Conservation (phyloP, 75 land plant genomes). For the Selaginella moellendorffii region DNA sequence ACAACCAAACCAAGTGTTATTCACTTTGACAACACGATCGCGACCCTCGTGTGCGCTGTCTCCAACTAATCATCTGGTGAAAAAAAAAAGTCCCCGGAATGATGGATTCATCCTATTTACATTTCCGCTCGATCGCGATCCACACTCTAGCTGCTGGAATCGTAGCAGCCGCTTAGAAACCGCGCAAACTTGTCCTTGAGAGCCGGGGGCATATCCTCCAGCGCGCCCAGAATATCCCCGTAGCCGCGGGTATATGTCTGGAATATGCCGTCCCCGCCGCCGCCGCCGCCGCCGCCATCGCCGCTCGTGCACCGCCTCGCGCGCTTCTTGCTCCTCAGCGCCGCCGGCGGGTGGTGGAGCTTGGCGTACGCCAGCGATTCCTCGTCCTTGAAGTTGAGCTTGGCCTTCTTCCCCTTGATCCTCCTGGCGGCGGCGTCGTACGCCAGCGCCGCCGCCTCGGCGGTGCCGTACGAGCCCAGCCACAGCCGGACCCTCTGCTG, state of each 20-base stretch:
- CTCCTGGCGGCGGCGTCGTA: neutral
- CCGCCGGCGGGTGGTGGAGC: neutral
- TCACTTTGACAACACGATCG: too few species aligned
- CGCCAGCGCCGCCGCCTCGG: neutral
- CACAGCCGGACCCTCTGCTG: neutral
- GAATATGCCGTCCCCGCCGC: neutral
- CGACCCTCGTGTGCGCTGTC: too few species aligned
- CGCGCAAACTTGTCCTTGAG: neutral
- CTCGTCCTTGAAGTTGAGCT: conserved; percentile 1
- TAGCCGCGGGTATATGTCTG: neutral
- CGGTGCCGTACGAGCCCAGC: neutral
- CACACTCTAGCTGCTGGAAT: too few species aligned
- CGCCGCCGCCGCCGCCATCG: neutral
- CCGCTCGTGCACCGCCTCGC: neutral
- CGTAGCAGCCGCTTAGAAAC: too few species aligned
- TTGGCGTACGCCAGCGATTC: neutral
- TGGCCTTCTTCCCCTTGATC: neutral
- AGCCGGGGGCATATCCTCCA: neutral
- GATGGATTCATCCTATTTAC: too few species aligned
- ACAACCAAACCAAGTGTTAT: too few species aligned
- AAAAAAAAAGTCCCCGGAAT: too few species aligned
- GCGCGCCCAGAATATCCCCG: neutral
- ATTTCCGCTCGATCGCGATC: too few species aligned
- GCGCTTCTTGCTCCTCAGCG: neutral
- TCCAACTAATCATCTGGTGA: too few species aligned